Base-by-base conservation (phyloP, 1,139 yeast species). In the Sugiyamaella xylanicola region DNA sequence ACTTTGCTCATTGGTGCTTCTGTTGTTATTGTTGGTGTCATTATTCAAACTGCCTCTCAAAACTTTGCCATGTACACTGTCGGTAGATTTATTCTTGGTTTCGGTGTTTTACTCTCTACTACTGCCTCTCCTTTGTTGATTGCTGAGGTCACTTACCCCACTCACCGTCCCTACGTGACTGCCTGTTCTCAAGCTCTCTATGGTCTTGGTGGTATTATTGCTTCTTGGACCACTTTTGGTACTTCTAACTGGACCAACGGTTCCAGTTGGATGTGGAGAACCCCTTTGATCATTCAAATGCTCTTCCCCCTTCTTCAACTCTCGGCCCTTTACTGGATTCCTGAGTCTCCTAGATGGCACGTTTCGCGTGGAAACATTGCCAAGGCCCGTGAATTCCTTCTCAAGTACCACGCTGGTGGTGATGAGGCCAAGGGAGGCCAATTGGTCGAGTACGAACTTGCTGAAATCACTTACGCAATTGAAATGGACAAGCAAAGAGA, bases 341-440 rank as follows among this genome's bases (percentile, higher is more conserved):
- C 90, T 35, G 91, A 86, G 66, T 82, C 89, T 7, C 90, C 91
- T 59, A 78, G 90, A 73, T 85, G 77, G 74, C 81, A 67, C 65
- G 77, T 84, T 55, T 76, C 79, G 19, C 80, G 75, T 59, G 77
- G 75, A 44, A 67, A 74, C 37, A 69, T 74, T 48, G 80, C 69
- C 2, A 62, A 72, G 48, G 88, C 88, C 32, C 73, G 78, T 37
- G 60, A 66, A 13, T 54, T 62, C 44, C 46, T 64, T 19, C 44
- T 55, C 25, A 60, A 64, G 53, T 62, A 61, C 56, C 67, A 64
- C 51, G 67, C 65, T 22, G 58, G 57, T 16, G 65, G 64, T 8
- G 60, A 64, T 35, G 48, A 51, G 25, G 56, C 36, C 13, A 32
- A 36, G 5, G 61, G 56, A n/a, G 61, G 61, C 21, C 47, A 46